Conservation (phyloP, 176 grass and related monocot species). For the Sorghum bicolor region Sorghum_bicolor_NCBIv3 NC_012876.2:59655001-59655500, state of each 20-base stretch:
- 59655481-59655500: conserved; percentile 69
- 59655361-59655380: conserved; percentile 61
- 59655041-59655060: conserved; percentile 92
- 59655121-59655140: conserved; percentile 57
- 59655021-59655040: conserved; percentile 83
- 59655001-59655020: conserved; percentile 58
- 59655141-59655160: conserved; percentile 71
- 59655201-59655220: conserved; percentile 86
- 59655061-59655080: conserved; percentile 73
- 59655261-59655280: conserved; percentile 84
- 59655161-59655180: conserved; percentile 98
- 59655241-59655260: conserved; percentile 67
- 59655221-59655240: conserved; percentile 88
- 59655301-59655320: conserved; percentile 90
- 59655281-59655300: conserved; percentile 65
- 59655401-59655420: conserved; percentile 77
- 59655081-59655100: conserved; percentile 62
- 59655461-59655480: conserved; percentile 97
- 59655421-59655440: conserved; percentile 83
- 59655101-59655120: conserved; percentile 93
- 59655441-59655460: conserved; percentile 80
- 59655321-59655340: conserved; percentile 80
- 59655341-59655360: conserved; percentile 80
- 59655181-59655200: conserved; percentile 86
- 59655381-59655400: conserved; percentile 64